A percentile compares a stretch with the other conserved stretches of the same genome.
Evolutionary conservation across 192 early-diverging fungal species (phyloP).

Genomic region (Nowakowskiella sp.): DNA sequence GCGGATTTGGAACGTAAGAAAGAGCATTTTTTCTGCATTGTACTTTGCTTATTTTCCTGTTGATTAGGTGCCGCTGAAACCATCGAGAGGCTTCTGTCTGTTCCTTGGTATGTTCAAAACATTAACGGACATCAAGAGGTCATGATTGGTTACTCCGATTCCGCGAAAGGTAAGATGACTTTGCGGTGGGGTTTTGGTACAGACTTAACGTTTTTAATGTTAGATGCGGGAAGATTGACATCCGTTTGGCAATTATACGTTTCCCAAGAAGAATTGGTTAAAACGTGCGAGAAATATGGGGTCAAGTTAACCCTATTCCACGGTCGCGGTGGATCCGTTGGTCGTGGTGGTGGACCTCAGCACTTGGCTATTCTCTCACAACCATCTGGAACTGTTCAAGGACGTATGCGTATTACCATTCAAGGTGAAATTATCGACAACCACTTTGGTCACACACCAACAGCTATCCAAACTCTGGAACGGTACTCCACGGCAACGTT

Average conservation of each 20-base stretch:
- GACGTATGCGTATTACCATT: conserved; percentile 26
- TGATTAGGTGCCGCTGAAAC: conserved; percentile 17
- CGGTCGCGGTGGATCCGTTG: conserved; percentile 29
- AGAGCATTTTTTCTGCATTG: too few species aligned
- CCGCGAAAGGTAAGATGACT: conserved; percentile 13
- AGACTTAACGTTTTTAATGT: not conserved
- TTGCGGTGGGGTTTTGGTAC: not conserved
- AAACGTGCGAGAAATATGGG: conserved; percentile 17
- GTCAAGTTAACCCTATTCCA: conserved; percentile 22
- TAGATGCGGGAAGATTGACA: conserved; percentile 24
- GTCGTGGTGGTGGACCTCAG: conserved; percentile 29
- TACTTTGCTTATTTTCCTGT: too few species aligned
- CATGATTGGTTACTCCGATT: conserved; percentile 32
- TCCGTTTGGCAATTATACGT: conserved; percentile 21
- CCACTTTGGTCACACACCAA: conserved; percentile 23
- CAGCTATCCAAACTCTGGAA: conserved; percentile 28
- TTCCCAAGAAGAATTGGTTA: conserved; percentile 17
- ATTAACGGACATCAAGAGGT: conserved; percentile 24
- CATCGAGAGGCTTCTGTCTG: conserved; percentile 21
- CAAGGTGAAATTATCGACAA: conserved; percentile 32
- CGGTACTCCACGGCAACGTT: conserved; percentile 30
- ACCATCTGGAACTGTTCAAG: conserved; percentile 23
- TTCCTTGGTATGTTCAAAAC: conserved; percentile 13
- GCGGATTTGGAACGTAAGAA: conserved; percentile 24
- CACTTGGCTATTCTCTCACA: conserved; percentile 33